Evolutionary conservation across 2,329 filamentous ascomycete genomes (phyloP).

Genomic region (Mariannaea sp.): DNA sequence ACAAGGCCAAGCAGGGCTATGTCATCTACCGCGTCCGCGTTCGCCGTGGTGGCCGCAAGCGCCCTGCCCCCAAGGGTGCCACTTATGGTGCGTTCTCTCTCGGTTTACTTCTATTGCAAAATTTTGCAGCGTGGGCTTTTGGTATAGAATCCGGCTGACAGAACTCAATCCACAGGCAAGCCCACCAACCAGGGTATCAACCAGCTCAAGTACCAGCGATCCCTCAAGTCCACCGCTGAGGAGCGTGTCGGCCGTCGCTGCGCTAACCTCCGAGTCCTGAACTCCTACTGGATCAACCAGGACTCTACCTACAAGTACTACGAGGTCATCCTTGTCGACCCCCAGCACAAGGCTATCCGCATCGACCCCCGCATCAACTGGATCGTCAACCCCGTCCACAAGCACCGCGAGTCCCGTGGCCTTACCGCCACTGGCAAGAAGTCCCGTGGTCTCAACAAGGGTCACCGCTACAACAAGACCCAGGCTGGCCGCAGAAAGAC

Average conservation of each 20-base stretch:
- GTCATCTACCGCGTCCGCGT: slow-evolving; percentile 99
- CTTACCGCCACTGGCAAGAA: slow-evolving; percentile 99
- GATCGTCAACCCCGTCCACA: slow-evolving; percentile 99
- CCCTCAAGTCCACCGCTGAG: slow-evolving; percentile 95
- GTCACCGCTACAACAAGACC: slow-evolving; percentile 99
- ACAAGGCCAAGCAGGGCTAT: slow-evolving; percentile 99
- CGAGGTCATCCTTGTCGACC: slow-evolving; percentile 99
- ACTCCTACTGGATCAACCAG: slow-evolving; percentile 99
- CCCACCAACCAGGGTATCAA: slow-evolving; percentile 99
- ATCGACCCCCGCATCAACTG: slow-evolving; percentile 99
- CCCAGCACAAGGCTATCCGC: slow-evolving; percentile 99
- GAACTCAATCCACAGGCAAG: slow-evolving; percentile 71
- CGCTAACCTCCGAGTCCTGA: slow-evolving; percentile 98
- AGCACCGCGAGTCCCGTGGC: slow-evolving; percentile 98
- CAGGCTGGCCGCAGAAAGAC: slow-evolving; percentile 97
- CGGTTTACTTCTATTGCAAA: not conserved
- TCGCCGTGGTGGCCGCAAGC: slow-evolving; percentile 98
- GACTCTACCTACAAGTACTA: slow-evolving; percentile 99
- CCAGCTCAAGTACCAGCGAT: slow-evolving; percentile 99
- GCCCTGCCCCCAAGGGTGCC: slow-evolving; percentile 94
- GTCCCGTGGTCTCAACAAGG: slow-evolving; percentile 99
- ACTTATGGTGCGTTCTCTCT: slow-evolving; percentile 79
- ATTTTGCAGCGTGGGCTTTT: slow-evolving; percentile 3
- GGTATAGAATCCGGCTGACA: too few species aligned
- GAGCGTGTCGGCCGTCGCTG: slow-evolving; percentile 99